Conservation (phyloP, 73 alveolate genomes). For the Paramecium bursaria region DNA sequence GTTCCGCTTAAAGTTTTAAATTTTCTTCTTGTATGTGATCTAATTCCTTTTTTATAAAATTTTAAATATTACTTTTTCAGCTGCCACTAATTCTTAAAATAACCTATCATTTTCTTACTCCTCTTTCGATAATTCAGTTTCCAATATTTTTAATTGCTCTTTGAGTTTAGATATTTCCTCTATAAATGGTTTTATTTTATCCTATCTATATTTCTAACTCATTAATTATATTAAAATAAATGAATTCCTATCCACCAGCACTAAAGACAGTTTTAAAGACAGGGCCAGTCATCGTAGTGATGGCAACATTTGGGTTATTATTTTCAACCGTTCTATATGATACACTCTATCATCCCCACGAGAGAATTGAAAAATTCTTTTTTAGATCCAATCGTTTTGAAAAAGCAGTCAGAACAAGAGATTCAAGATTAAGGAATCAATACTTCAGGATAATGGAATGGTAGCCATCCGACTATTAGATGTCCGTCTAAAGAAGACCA, state of each 20-base stretch:
- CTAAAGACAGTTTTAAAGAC: conserved; percentile 63
- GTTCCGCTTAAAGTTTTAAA: too few relatives aligned
- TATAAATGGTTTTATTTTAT: too few relatives aligned
- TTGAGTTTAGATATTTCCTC: too few relatives aligned
- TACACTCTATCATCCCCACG: conserved; percentile 62
- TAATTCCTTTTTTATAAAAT: too few relatives aligned
- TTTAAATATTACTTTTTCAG: too few relatives aligned
- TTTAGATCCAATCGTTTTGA: conserved; percentile 69
- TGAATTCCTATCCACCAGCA: conserved; percentile 67
- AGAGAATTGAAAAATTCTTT: conserved; percentile 67
- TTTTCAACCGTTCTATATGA: conserved; percentile 66
- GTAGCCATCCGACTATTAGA: conserved; percentile 55
- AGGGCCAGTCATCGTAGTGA: conserved; percentile 66
- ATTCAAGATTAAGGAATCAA: conserved; percentile 37
- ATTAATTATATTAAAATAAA: too few relatives aligned
- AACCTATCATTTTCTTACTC: too few relatives aligned
- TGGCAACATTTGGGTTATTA: conserved; percentile 52
- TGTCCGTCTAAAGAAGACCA: conserved; percentile 41
- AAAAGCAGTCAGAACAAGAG: conserved; percentile 66
- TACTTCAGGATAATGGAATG: conserved; percentile 63
- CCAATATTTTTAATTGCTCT: too few relatives aligned
- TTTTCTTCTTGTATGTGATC: too few relatives aligned
- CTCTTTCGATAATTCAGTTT: too few relatives aligned
- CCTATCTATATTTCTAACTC: too few relatives aligned
- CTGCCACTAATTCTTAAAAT: too few relatives aligned